Evolutionary conservation across 306 rosid species (phyloP), one percentile per base, ranked within the genome.

Genomic region (Begonia fuchsioides): DNA sequence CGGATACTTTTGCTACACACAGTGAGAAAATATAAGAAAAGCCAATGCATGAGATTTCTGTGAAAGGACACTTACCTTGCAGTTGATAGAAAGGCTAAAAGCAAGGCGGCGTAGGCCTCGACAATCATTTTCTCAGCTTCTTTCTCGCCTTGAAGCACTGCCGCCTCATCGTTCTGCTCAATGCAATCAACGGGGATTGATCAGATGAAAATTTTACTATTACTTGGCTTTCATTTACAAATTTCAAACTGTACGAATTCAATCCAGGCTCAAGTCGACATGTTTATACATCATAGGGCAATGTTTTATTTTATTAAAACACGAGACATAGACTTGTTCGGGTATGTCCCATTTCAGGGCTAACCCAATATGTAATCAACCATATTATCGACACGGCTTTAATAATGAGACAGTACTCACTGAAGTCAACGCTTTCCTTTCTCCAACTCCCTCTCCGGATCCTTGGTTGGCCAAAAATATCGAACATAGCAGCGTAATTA

Each of bases 401-500:
- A 26, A 26, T 26, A 26, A 26, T 2, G 7, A 0, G 35, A 26
- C 35, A 13, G 39, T 17, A 81, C 95, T 69, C 53, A 92, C 98
- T 78, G 54, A 62, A 35, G 39, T 59, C 15, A 59, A 49, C 14
- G 32, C 13, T 52, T 71, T 68, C 53, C 71, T 87, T 61, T 82
- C 98, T 55, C 62, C 92, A 20, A 54, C 76, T 60, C 66, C 94
- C 53, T 79, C 94, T 41, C 75, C 76, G 47, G 70, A 82, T 65
- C 94, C 94, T 62, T 71, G 76, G 78, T 92, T 82, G 54, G 98
- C 94, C 75, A 92, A 68, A 75, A 92, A 92, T 58, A 92, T 79
- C 47, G 96, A 77, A 63, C 98, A 92, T 41, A 92, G 50, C 35
- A 76, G 68, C 10, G 69, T 67, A 57, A 76, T 66, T 44, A 76